Base-by-base conservation (phyloP, 805 yeast species). In the Zygotorulaspora sp. region DNA sequence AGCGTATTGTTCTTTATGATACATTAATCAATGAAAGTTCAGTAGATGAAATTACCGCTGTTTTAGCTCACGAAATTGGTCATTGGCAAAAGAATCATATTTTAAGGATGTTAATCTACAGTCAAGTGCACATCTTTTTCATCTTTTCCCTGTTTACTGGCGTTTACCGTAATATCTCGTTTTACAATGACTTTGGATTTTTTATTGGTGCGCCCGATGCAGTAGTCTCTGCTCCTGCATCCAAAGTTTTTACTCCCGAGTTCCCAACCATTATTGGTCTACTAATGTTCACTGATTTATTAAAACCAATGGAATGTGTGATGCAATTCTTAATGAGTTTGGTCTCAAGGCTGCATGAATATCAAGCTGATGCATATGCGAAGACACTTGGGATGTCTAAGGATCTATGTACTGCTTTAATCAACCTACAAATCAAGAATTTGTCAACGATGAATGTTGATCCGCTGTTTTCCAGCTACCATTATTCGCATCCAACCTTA, bases 11-110 rank as follows among this genome's bases (percentile, higher is more conserved):
- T 35, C 74, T 92, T 30, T 92, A 72, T 58, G 99, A 92, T 54
- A 92, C 97, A 7, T 74, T 92, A 66, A 81, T 92, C 47, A 78
- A 84, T 44, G 82, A 85, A 42, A 80, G 88, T 22, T 66, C 88
- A 20, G 74, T 77, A 19, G 75, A 73, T 29, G 95, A 92, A 63
- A 85, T 88, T 27, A 86, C 88, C 36, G 97, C 97, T 36, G 96
- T 92, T 1, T 71, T 90, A 48, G 97, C 95, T n/a, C 99, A 92
- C 58, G 99, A 92, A 68, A 82, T 92, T 50, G 99, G 99, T 35
- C 99, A 92, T 62, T 92, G 99, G 99, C 80, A 82, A 53, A 72
- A 83, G 60, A 79, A 83, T 41, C 99, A 92, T 62, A 82, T 89
- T 44, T 69, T 89, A n/a, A 80, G 79, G 58, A 74, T 82, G 72